A percentile compares a stretch with the other conserved stretches of the same genome.
phyloP scores from a whole-genome alignment of 768 basidiomycete species.

The Lactarius sp. region DNA sequence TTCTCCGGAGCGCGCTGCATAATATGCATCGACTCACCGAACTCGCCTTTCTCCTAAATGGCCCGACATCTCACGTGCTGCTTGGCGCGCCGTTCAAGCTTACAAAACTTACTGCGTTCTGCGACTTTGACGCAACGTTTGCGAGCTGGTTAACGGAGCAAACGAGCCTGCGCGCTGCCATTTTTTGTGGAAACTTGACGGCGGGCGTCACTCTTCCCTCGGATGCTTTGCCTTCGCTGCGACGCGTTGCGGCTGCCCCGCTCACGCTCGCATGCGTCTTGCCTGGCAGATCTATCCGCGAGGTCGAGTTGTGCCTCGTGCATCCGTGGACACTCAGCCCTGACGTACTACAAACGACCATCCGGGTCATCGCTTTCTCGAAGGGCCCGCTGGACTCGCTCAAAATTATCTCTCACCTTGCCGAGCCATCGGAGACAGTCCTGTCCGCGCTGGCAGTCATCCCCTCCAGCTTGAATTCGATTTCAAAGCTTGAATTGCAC shows the following conservation, averaged over 20 bases:
- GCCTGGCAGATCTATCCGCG: slow-evolving; percentile 27
- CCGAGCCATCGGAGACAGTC: slow-evolving; percentile 21
- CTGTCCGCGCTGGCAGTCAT: slow-evolving; percentile 27
- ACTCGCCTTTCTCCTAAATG: slow-evolving; percentile 29
- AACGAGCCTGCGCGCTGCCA: slow-evolving; percentile 22
- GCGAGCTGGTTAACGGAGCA: slow-evolving; percentile 28
- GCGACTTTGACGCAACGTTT: slow-evolving; percentile 28
- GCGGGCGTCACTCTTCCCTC: slow-evolving; percentile 21
- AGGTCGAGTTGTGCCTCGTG: slow-evolving; percentile 30
- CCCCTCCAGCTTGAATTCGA: slow-evolving; percentile 24
- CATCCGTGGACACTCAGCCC: slow-evolving; percentile 29
- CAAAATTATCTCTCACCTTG: slow-evolving; percentile 28
- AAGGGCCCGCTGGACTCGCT: slow-evolving; percentile 26
- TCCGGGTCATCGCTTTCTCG: slow-evolving; percentile 27
- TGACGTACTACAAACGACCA: slow-evolving; percentile 28
- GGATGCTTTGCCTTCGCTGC: slow-evolving; percentile 26
- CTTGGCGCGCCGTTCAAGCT: slow-evolving; percentile 29
- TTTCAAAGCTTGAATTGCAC: slow-evolving; percentile 28
- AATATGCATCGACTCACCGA: slow-evolving; percentile 28
- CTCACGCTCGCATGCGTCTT: slow-evolving; percentile 29
- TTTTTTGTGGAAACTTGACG: slow-evolving; percentile 28
- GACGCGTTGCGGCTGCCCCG: slow-evolving; percentile 29
- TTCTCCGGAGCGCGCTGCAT: slow-evolving; percentile 27
- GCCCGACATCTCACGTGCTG: slow-evolving; percentile 26
- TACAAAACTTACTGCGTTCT: slow-evolving; percentile 28